Evolutionary conservation across 441 rosid species (phyloP).

Genomic region (Erysimum cheiri): DNA sequence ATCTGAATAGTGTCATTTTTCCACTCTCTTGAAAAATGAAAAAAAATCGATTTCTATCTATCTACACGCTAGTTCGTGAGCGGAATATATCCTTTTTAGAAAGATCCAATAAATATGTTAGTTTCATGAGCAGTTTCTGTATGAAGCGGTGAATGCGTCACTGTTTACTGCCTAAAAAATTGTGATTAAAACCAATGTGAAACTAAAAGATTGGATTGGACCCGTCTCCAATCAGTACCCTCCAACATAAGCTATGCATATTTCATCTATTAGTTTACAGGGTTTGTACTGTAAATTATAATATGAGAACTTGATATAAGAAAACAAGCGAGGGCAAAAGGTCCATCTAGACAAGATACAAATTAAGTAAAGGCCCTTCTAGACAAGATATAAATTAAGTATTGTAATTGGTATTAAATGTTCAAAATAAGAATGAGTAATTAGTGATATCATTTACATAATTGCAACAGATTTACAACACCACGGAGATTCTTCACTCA

Average conservation of each 20-base stretch:
- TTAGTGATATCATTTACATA: slow-evolving; percentile 36
- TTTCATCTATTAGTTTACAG: too few species aligned
- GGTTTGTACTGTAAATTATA: too few species aligned
- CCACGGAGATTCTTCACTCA: slow-evolving; percentile 9
- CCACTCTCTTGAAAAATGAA: neutral
- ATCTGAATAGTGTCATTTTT: neutral
- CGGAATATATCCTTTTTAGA: too few species aligned
- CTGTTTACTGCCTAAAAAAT: too few species aligned
- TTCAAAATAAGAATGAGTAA: slow-evolving; percentile 10
- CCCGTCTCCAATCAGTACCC: too few species aligned
- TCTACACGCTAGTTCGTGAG: too few species aligned
- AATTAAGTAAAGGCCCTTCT: slow-evolving; percentile 10
- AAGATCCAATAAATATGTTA: too few species aligned
- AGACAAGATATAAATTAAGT: neutral
- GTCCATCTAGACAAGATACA: slow-evolving; percentile 4
- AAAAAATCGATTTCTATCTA: neutral
- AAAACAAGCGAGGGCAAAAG: slow-evolving; percentile 12
- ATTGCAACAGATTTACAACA: slow-evolving; percentile 22
- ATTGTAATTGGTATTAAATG: slow-evolving; percentile 26
- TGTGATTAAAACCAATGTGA: neutral
- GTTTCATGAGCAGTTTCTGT: too few species aligned
- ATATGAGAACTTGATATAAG: too few species aligned
- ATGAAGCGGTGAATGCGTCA: too few species aligned
- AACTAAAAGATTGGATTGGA: neutral
- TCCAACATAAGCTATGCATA: too few species aligned